Evolutionary conservation across 1,284 basidiomycete genomes (phyloP).

Genomic region (Ceratorhiza oryzae-sativae): DNA sequence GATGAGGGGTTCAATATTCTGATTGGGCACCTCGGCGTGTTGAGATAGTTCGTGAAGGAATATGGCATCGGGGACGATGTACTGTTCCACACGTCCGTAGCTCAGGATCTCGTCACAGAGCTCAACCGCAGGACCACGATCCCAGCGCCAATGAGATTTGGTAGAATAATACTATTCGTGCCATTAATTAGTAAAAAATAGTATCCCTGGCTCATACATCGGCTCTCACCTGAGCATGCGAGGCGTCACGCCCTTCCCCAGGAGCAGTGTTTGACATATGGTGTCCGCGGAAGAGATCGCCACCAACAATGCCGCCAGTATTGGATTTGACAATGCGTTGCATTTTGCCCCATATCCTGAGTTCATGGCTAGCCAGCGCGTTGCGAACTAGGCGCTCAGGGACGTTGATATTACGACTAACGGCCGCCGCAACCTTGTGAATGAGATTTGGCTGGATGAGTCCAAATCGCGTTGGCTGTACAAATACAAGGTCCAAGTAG

Average conservation of each 20-base stretch:
- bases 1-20: slow-evolving; percentile 40
- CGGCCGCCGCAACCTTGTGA: slow-evolving; percentile 11
- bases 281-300: not conserved
- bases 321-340: too few relatives aligned
- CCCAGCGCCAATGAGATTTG: not conserved
- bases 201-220: not conserved
- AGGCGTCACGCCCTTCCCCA: not conserved
- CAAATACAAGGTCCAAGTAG: not conserved
- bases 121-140: not conserved
- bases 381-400: not conserved
- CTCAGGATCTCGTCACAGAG: not conserved
- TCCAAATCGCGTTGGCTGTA: not conserved
- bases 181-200: not conserved
- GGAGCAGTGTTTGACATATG: not conserved
- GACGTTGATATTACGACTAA: not conserved
- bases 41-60: slow-evolving; percentile 32
- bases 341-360: not conserved
- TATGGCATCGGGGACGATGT: not conserved
- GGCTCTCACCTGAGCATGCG: slow-evolving; percentile 7
- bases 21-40: slow-evolving; percentile 42
- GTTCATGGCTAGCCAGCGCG: not conserved
- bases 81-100: slow-evolving; percentile 10
- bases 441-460: slow-evolving; percentile 41
- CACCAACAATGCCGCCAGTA: not conserved
- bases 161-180: slow-evolving; percentile 8